Conservation (phyloP, 2,329 filamentous ascomycete species). For the Colletotrichum aenigma region DNA sequence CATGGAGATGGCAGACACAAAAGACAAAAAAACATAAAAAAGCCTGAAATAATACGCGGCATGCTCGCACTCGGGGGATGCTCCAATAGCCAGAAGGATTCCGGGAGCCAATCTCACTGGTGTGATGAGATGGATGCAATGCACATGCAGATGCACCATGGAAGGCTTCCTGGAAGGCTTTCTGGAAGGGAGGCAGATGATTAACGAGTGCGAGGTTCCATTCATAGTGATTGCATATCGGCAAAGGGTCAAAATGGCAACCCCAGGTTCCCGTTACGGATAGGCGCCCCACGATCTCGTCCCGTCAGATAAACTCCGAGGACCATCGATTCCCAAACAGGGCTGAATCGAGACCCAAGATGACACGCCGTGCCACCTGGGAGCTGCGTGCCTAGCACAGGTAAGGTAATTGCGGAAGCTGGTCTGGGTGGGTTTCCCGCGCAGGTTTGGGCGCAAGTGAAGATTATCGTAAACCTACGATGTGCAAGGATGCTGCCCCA, state of each 20-base stretch:
- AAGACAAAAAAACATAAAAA: background rate
- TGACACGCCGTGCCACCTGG: background rate
- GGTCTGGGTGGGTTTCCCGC: background rate
- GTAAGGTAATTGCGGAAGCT: background rate
- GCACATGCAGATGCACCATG: background rate
- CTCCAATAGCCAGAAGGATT: background rate
- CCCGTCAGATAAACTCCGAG: background rate
- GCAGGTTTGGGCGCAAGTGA: background rate
- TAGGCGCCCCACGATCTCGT: background rate
- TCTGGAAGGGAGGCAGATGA: background rate
- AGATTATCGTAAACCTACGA: background rate
- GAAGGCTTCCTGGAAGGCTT: background rate
- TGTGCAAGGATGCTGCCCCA: background rate
- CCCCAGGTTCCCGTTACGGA: background rate
- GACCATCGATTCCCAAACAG: background rate
- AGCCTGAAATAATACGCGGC: background rate
- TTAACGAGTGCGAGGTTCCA: background rate
- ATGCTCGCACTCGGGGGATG: background rate
- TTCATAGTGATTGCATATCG: background rate
- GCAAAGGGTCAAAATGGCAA: background rate
- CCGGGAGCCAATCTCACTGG: background rate
- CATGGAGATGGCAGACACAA: background rate
- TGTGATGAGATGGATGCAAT: background rate
- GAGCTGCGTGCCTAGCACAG: background rate
- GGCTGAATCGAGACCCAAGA: background rate